Base-by-base conservation (phyloP, 495 filamentous ascomycete genomes). In the Neurospora tetrasperma region DNA sequence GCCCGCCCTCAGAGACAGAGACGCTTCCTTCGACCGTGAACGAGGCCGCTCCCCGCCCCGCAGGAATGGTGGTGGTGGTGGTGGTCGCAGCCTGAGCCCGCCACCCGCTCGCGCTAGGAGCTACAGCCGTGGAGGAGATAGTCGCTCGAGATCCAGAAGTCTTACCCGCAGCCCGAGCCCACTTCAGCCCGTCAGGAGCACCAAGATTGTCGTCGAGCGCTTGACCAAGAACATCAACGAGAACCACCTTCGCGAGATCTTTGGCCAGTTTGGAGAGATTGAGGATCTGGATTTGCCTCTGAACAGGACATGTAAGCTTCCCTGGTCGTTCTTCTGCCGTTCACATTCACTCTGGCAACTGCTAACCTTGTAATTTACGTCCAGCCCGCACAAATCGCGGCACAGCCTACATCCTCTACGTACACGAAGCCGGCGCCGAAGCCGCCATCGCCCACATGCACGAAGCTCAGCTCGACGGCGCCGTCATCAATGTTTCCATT, bases 381-480 rank as follows among this genome's bases (percentile, higher is more conserved):
- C 43, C 80, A 97, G 94, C 92, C 84, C 90, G 90, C 77, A 94
- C 90, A 69, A 98, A 98, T 75, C 91, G 94, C 69, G 94, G 96
- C 70, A 96, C 95, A 11, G 96, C 96, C 54, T 99, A 98, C 80
- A 94, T 99, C 70, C 83, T 97, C 40, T 99, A 93, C 81, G 82
- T 88, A 62, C 85, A 90, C 70, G 88, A 93, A 44, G 85, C 89
- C 62, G 91, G 94, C 75, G 96, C 96, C 43, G 93, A 97, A 77
- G 85, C 89, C 20, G 96, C 96, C 35, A 96, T 99, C 75, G 89
- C 94, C 66, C 92, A 97, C 78, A 98, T 99, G 96, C 96, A 99
- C 80, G 96, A 99, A 85, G 93, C 93, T 16, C 93, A 98, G 75
- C 84, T 99, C 59, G 96, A 99, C 83, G 96, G 96, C 46, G 87